A percentile compares a stretch with the other conserved stretches of the same genome.
phyloP scores from a whole-genome alignment of 2,329 filamentous ascomycete species.

The Sphaerulina musiva region DNA sequence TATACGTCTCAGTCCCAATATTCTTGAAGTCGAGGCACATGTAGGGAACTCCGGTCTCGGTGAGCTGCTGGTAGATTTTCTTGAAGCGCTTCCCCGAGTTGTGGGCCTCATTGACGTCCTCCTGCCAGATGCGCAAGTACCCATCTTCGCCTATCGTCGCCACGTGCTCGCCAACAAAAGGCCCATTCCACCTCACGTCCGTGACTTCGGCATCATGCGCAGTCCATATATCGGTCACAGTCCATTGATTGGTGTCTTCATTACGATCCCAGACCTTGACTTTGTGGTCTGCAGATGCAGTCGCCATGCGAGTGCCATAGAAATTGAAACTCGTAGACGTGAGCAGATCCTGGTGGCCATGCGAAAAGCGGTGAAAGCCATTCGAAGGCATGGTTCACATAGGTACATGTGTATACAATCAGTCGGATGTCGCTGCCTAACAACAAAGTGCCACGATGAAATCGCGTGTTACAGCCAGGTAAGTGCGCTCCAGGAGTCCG shows the following conservation, averaged over 20 bases:
- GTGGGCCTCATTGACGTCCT: slow-evolving; percentile 73
- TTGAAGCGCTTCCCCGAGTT: slow-evolving; percentile 74
- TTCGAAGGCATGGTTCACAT: slow-evolving; percentile 23
- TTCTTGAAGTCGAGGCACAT: slow-evolving; percentile 81
- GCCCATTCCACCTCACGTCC: slow-evolving; percentile 90
- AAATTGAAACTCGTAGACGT: slow-evolving; percentile 84
- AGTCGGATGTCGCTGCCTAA: too few species aligned
- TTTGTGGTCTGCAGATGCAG: slow-evolving; percentile 84
- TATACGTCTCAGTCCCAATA: slow-evolving; percentile 74
- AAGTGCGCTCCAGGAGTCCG: slow-evolving; percentile 5
- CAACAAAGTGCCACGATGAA: slow-evolving; percentile 6
- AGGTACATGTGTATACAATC: too few species aligned
- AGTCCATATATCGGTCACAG: slow-evolving; percentile 76
- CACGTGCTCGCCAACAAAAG: slow-evolving; percentile 80
- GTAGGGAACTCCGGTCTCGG: slow-evolving; percentile 63
- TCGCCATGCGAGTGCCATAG: slow-evolving; percentile 86
- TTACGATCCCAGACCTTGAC: slow-evolving; percentile 87
- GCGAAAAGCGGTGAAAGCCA: slow-evolving; percentile 54
- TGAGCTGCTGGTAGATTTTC: slow-evolving; percentile 54
- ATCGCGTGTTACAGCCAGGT: slow-evolving; percentile 1
- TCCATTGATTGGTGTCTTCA: slow-evolving; percentile 66
- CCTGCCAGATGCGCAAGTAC: slow-evolving; percentile 85
- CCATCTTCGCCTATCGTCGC: slow-evolving; percentile 86
- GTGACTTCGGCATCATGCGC: slow-evolving; percentile 86
- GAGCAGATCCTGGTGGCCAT: slow-evolving; percentile 73